Conservation (phyloP, 148 eudicot genomes). For the Chenopodium formosanum region DNA sequence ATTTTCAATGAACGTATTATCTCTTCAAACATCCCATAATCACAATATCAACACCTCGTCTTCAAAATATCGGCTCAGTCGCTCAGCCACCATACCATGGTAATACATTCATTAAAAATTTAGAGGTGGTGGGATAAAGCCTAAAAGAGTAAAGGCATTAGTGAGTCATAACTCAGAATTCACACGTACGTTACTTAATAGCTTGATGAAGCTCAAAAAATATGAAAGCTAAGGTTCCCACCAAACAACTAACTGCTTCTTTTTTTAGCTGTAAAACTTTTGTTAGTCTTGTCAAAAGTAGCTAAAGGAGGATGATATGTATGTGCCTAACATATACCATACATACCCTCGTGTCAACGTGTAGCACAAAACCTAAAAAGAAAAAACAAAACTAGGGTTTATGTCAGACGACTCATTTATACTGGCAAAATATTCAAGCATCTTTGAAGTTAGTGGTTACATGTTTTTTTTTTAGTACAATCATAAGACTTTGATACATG, state of each 20-base stretch:
- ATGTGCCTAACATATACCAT: not conserved
- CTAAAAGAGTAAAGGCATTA: too few relatives aligned
- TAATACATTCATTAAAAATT: too few relatives aligned
- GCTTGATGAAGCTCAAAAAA: not conserved
- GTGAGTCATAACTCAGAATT: constrained; percentile 8
- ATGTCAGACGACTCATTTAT: not conserved
- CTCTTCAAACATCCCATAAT: too few relatives aligned
- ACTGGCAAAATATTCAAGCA: not conserved
- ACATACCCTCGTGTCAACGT: constrained; percentile 3
- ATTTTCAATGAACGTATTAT: too few relatives aligned
- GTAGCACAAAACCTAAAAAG: constrained; percentile 2
- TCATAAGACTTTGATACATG: too few relatives aligned
- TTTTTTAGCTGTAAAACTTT: constrained; percentile 2
- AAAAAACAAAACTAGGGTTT: not conserved
- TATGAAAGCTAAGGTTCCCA: constrained; percentile 4
- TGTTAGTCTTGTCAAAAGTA: constrained; percentile 20
- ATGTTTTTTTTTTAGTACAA: not conserved
- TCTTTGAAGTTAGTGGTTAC: constrained; percentile 4
- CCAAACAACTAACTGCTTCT: not conserved
- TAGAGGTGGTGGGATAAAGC: too few relatives aligned
- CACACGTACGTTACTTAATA: not conserved
- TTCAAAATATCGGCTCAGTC: too few relatives aligned
- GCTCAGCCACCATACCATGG: too few relatives aligned
- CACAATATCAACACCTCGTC: too few relatives aligned
- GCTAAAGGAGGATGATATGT: not conserved